These are phyloP conservation scores for Nemania bipapillata DNA, from an alignment of 2,329 filamentous ascomycete genomes.

Conservation along the genomic window DNA sequence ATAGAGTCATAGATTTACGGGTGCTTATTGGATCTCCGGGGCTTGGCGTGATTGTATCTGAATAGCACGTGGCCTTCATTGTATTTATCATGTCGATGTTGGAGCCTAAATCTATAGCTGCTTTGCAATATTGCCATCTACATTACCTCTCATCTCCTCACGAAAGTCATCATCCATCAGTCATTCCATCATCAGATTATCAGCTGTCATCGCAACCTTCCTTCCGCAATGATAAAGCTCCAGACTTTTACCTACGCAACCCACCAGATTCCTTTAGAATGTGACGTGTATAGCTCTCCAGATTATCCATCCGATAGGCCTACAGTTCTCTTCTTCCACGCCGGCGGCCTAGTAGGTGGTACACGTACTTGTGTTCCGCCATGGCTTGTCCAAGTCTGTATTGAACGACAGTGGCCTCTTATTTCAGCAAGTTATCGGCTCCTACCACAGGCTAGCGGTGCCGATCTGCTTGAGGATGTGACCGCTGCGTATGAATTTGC, in stretches of 20 bases:
- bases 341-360: slow-evolving; percentile 52
- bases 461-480: slow-evolving; percentile 50
- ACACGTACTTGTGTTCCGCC: slow-evolving; percentile 50
- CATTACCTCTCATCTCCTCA: neutral
- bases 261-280: slow-evolving; percentile 51
- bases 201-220: too few species aligned
- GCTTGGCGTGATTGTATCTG: neutral
- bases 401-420: slow-evolving; percentile 50
- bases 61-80: neutral
- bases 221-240: slow-evolving; percentile 46
- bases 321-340: slow-evolving; percentile 55
- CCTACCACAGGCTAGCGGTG: slow-evolving; percentile 49
- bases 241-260: slow-evolving; percentile 48
- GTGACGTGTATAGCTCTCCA: slow-evolving; percentile 52
- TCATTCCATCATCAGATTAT: too few species aligned
- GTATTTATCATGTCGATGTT: neutral
- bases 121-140: neutral
- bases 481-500: slow-evolving; percentile 51
- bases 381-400: slow-evolving; percentile 54
- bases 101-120: neutral
- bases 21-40: neutral
- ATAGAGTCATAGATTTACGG: neutral
- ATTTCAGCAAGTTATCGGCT: slow-evolving; percentile 53
- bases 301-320: slow-evolving; percentile 37
- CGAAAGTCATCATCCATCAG: too few species aligned